Evolutionary conservation across 2,329 filamentous ascomycete species (phyloP), one percentile per base, ranked within the genome.

Genomic region (Sphaerostilbella broomeana): DNA sequence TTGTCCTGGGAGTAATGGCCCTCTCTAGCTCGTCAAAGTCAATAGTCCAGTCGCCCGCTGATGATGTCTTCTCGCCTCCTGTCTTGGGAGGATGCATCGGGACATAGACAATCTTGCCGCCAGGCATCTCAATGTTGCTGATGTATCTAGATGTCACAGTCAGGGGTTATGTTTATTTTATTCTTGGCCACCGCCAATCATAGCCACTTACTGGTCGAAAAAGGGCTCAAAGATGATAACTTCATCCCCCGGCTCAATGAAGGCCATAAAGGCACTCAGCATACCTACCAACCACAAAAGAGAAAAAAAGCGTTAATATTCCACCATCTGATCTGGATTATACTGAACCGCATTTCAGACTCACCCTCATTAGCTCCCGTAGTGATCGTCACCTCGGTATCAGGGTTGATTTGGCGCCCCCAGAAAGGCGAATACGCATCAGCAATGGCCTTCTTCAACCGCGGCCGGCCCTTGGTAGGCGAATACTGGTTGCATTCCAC

Each of bases 401-500:
- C 86, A 0, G 90, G 86, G 60, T 98, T 73, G 30, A 98, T 64
- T 47, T 75, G 70, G 38, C 85, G 78, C 24, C 86, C 87, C 70
- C 94, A 97, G 61, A 83, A 82, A 1, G 88, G 86, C 11, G 87
- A 84, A 67, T 98, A 98, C 16, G 92, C 85, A 54, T 94, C 80
- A 3, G 92, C 86, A 54, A 98, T 81, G 36, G 92, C 92, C 69
- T 97, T 86, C 73, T 83, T 90, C 56, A 98, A 73, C 40, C 90
- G 77, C 28, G 92, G 90, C 6, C 90, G 81, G 45, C 92, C 92
- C 72, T 88, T 92, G 15, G 92, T 95, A 3, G 89, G 92, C 16
- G 88, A 90, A 72, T 98, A 98, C 70, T 98, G 92, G 63, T 98
- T 98, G 74, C 90, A 95, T 51, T 97, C 92, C 16, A 98, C 90